These are phyloP conservation scores for Pseudodiploospora longispora DNA, from an alignment of 2,329 filamentous ascomycete genomes.

Conservation along the genomic window DNA sequence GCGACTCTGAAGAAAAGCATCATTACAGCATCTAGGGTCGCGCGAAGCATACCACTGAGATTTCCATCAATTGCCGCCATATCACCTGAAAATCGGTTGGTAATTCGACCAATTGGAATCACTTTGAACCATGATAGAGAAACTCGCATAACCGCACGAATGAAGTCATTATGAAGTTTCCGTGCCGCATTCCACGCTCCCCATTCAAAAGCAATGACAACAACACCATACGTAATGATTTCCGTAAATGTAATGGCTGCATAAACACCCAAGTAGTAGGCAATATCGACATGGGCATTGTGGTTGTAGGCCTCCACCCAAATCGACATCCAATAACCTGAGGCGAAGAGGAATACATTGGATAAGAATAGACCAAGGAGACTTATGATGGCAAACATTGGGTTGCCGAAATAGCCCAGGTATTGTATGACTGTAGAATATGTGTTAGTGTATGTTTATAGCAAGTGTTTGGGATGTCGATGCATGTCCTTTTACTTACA, in stretches of 20 bases:
- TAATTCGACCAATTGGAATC: conserved; percentile 42
- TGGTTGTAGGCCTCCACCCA: conserved; percentile 45
- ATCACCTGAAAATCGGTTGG: conserved; percentile 49
- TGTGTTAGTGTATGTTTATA: not conserved
- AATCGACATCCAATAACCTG: conserved; percentile 41
- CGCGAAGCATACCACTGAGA: conserved; percentile 37
- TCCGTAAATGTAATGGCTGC: conserved; percentile 36
- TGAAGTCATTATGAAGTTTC: conserved; percentile 43
- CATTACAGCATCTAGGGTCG: conserved; percentile 32
- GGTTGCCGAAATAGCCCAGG: conserved; percentile 42
- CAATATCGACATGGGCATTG: conserved; percentile 34
- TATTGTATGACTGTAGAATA: conserved; percentile 33
- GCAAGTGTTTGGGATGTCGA: conserved; percentile 4
- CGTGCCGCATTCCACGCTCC: conserved; percentile 50
- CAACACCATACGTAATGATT: conserved; percentile 32
- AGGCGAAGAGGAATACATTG: conserved; percentile 33
- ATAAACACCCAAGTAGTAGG: conserved; percentile 47
- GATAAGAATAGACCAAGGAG: conserved; percentile 31
- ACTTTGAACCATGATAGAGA: conserved; percentile 50
- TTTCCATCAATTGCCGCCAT: conserved; percentile 46
- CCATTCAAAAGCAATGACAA: conserved; percentile 41
- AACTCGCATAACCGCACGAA: conserved; percentile 43
- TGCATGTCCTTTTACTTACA: conserved; percentile 22
- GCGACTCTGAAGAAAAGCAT: conserved; percentile 37
- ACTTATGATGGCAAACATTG: conserved; percentile 32